Conservation (phyloP, 31 red algal genomes). For the Pterothamnion heteromorphum region DNA sequence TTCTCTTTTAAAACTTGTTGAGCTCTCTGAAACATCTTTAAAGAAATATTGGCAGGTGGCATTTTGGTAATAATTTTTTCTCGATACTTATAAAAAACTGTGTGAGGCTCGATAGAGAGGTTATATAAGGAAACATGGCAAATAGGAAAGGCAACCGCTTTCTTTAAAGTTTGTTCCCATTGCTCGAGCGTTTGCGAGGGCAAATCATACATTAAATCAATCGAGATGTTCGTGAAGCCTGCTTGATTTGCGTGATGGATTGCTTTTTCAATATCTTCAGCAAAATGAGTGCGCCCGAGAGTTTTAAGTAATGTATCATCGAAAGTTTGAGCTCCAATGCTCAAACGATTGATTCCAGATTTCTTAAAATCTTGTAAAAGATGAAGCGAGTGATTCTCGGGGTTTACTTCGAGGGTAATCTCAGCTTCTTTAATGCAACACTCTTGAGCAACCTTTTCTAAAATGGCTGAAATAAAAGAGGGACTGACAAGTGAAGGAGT, state of each 20-base stretch:
- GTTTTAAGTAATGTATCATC: conserved; percentile 59
- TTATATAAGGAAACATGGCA: conserved; percentile 88
- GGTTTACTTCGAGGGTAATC: conserved; percentile 93
- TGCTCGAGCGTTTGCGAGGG: conserved; percentile 57
- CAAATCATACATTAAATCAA: conserved; percentile 88
- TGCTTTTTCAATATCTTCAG: conserved; percentile 60
- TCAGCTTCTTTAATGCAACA: conserved; percentile 60
- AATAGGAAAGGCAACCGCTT: conserved; percentile 48
- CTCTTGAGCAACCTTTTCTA: conserved; percentile 45
- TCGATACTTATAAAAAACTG: too few species aligned
- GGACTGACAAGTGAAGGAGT: conserved; percentile 82
- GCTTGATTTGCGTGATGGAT: conserved; percentile 49
- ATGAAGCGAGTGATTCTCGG: conserved; percentile 66
- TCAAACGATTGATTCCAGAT: conserved; percentile 82
- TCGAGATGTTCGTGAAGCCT: conserved; percentile 64
- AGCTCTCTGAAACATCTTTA: too few species aligned
- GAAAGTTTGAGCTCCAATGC: conserved; percentile 83
- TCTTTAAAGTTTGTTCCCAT: conserved; percentile 56
- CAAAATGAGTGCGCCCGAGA: conserved; percentile 69
- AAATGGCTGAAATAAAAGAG: conserved; percentile 46
- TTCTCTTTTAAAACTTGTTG: too few species aligned
- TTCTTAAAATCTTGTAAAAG: conserved; percentile 47
- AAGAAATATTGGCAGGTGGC: too few species aligned
- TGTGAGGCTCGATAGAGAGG: conserved; percentile 74
- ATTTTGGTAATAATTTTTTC: too few species aligned